Evolutionary conservation across 768 basidiomycete species (phyloP).

Genomic region (Tulasnella sp.): DNA sequence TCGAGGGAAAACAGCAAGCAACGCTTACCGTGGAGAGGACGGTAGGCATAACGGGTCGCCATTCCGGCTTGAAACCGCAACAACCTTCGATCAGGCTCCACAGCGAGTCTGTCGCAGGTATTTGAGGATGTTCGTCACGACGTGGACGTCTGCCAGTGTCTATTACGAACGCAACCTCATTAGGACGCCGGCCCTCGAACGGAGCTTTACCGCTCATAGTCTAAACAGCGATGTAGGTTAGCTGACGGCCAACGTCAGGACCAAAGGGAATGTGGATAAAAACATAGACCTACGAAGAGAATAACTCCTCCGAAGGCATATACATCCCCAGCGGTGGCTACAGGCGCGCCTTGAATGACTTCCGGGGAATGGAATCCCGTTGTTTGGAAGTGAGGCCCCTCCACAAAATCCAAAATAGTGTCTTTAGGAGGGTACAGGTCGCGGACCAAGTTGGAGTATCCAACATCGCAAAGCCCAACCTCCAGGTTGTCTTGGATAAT

Average conservation of each 20-base stretch:
- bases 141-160: background rate
- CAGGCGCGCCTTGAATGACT: background rate
- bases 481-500: background rate
- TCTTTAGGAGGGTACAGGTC: background rate
- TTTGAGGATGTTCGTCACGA: background rate
- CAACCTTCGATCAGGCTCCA: background rate
- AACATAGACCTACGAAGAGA: background rate
- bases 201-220: background rate
- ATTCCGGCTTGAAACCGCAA: background rate
- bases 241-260: background rate
- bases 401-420: too few species aligned
- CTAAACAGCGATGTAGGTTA: background rate
- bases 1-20: too few species aligned
- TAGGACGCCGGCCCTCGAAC: background rate
- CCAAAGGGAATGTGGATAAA: too few species aligned
- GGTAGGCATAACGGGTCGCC: background rate
- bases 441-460: background rate
- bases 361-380: background rate
- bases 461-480: background rate
- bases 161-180: background rate
- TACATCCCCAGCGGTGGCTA: background rate
- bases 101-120: background rate
- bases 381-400: background rate
- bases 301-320: background rate
- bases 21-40: background rate